Base-by-base conservation (phyloP, 2,329 filamentous ascomycete genomes). In the Exophiala bonariae region DNA sequence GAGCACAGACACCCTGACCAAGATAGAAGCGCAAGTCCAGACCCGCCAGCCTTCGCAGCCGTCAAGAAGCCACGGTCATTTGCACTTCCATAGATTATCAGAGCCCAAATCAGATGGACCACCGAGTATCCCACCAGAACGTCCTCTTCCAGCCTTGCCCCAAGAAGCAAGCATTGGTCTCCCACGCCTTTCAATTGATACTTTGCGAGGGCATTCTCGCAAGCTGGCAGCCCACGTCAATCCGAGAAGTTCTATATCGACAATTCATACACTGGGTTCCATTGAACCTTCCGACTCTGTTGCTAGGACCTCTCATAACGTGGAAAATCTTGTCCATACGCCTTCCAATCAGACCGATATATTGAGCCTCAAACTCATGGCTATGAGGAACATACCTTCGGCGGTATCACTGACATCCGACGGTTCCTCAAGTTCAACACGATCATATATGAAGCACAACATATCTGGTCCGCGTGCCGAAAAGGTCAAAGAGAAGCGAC, bases 21-120 rank as follows among this genome's bases (percentile, higher is more conserved):
- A 37, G 32, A 56, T 56, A n/a, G 53, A 56, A 38, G 47, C 50
- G 18, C 46, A 55, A 35, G 39, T 55, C 16, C 46, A 47, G 23
- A 31, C 23, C 26, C 23, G 16, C 14, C 26, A 19, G 13, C 26
- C n/a, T 33, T 17, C 19, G 18, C 22, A 5, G 11, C 14, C 23
- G 16, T 30, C 14, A 11, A 41, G 23, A 22, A 19, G 10, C 28
- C 5, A 20, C 4, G 19, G 19, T 8, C 35, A 13, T 13, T 18
- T 16, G 7, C 14, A 18, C 11, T 19, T 19, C 20, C 35, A 37
- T 20, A 20, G 10, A 20, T 37, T 17, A 19, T 40, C 52, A 3
- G 45, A 43, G 7, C 10, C 28, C 30, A 49, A 28, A 14, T 19
- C 35, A 10, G 37, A 39, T 36, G 49, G 53, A 11, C 50, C 47